Evolutionary conservation across 805 yeast genomes (phyloP), one percentile per base, ranked within the genome.

Genomic region (Starmerella bacillaris): DNA sequence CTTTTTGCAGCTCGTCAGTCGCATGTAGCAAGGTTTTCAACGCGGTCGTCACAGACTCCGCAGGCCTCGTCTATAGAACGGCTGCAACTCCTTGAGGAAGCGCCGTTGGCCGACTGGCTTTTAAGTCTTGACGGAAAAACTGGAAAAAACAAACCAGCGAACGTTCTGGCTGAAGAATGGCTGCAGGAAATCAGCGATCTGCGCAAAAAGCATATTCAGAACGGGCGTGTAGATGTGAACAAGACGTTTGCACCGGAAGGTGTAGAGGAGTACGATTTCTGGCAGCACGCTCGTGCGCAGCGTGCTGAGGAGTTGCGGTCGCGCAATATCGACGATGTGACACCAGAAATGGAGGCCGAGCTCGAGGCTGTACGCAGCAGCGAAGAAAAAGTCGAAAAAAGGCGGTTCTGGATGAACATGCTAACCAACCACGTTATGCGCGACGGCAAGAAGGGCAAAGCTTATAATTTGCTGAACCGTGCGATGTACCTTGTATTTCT

Each of bases 381-480:
- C 94, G 19, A 50, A 60, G 19, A 62, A 64, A 43, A 58, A 60
- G 30, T 18, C 14, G 29, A 26, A 12, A 26, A 26, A 26, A 15
- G 29, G 29, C 29, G 29, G 8, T 7, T 78, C n/a, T 68, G 74
- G 16, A 62, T 84, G 33, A 73, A 74, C 33, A 74, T 78, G 47
- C 70, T 89, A 50, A 74, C 79, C 36, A 83, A 83, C 53, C 65
- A 83, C 60, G 72, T 89, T 41, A 89, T 89, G 96, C 72, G 79
- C 51, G 74, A 80, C 52, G 98, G 98, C 29, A 74, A 74, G 55
- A 89, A 84, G 55, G 69, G 78, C 37, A 60, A 64, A 33, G 95
- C 96, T 0, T 75, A 74, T 51, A 74, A 67, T 47, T 64, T 67
- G 33, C 63, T 89, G 37, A 67, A 75, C 35, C 68, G 75, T 51